Percentiles rank a stretch among this genome's conserved stretches.
phyloP scores from a whole-genome alignment of 176 grass and related monocot genomes.

The Secale cereale region DNA sequence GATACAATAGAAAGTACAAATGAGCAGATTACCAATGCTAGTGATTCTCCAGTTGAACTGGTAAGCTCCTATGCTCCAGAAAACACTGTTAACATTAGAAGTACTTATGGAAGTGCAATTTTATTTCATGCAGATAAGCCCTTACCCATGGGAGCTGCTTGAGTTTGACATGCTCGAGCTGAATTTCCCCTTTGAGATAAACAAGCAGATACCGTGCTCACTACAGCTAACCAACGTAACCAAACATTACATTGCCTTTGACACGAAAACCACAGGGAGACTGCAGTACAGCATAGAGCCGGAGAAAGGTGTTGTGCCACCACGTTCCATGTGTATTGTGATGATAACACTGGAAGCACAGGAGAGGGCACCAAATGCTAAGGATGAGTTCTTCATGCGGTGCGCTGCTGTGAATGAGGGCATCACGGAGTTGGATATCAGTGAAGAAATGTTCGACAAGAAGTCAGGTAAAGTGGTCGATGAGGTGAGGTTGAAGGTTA shows the following conservation, averaged over 20 bases:
- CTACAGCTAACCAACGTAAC: not conserved
- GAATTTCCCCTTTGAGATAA: not conserved
- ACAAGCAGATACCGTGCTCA: not conserved
- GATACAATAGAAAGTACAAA: not conserved
- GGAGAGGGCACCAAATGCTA: not conserved
- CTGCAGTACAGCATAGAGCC: not conserved
- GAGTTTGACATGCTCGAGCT: not conserved
- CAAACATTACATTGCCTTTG: not conserved
- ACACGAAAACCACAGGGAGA: rapidly evolving
- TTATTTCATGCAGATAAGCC: not conserved
- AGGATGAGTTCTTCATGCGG: not conserved
- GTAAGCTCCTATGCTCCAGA: not conserved
- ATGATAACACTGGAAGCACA: not conserved
- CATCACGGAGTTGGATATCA: not conserved
- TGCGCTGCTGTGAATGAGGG: not conserved
- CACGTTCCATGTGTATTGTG: not conserved
- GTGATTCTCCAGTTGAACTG: not conserved
- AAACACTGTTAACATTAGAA: not conserved
- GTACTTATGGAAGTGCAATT: not conserved
- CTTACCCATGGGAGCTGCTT: not conserved
- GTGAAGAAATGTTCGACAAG: too few relatives aligned
- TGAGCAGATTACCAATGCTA: not conserved
- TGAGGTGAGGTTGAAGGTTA: too few relatives aligned
- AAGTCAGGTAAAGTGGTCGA: not conserved
- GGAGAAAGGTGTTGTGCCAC: not conserved